A percentile compares a stretch with the other conserved stretches of the same genome.
These are phyloP conservation scores for Phialophora verrucosa DNA, from an alignment of 2,329 filamentous ascomycete species.

Conservation along the genomic window DNA sequence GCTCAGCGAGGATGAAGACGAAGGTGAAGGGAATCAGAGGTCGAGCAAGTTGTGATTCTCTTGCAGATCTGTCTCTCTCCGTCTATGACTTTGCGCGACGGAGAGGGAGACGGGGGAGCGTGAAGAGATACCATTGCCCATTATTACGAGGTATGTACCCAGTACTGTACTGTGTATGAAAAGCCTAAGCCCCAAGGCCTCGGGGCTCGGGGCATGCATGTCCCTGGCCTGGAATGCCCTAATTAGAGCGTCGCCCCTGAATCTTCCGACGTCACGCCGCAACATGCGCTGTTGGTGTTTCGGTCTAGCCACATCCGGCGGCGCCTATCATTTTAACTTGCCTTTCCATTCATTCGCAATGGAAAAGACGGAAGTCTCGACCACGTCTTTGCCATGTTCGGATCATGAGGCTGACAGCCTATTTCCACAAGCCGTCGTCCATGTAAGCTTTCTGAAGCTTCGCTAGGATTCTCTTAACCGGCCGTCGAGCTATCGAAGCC, in stretches of 20 bases:
- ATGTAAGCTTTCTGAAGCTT: slow-evolving; percentile 19
- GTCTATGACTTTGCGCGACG: background rate
- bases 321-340: background rate
- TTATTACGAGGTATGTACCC: too few species aligned
- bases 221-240: too few species aligned
- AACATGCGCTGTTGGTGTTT: background rate
- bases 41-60: slow-evolving; percentile 17
- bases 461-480: background rate
- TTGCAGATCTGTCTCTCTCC: background rate
- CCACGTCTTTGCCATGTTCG: slow-evolving; percentile 1
- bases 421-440: slow-evolving; percentile 7
- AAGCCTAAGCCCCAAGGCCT: too few species aligned
- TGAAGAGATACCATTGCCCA: too few species aligned
- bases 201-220: too few species aligned
- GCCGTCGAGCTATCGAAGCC: slow-evolving; percentile 14
- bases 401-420: background rate
- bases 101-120: too few species aligned
- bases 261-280: background rate
- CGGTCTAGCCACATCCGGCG: background rate
- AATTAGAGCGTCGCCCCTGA: background rate
- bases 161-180: too few species aligned
- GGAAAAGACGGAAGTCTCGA: background rate
- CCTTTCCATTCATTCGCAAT: background rate
- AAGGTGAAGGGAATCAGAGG: background rate
- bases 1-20: slow-evolving; percentile 11